phyloP scores from a whole-genome alignment of 352 stramenopile species.

The Phytopythium mirpurense region DNA sequence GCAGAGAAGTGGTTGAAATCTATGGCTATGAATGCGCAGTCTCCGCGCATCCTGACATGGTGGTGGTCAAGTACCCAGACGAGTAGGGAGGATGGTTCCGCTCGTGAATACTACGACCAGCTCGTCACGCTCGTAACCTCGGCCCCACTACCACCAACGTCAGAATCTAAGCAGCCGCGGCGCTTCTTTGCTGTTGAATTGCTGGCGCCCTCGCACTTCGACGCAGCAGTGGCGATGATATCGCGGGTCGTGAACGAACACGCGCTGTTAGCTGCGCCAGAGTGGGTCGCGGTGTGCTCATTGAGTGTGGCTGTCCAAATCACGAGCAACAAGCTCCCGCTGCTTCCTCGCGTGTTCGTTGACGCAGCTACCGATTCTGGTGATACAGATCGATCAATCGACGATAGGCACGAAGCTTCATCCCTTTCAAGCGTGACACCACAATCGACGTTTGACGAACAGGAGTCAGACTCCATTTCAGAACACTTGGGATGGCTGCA shows the following conservation, averaged over 20 bases:
- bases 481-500: not conserved
- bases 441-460: not conserved
- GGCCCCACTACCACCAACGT: not conserved
- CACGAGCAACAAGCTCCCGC: conserved; percentile 20
- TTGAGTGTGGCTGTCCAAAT: conserved; percentile 23
- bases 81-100: not conserved
- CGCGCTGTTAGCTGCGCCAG: conserved; percentile 34
- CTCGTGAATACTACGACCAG: not conserved
- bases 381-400: not conserved
- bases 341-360: conserved; percentile 17
- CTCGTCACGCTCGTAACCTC: not conserved
- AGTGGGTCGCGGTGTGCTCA: conserved; percentile 42
- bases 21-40: not conserved
- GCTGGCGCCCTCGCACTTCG: conserved; percentile 17
- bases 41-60: not conserved
- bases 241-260: conserved; percentile 52
- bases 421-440: not conserved
- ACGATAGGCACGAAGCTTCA: not conserved
- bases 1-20: not conserved
- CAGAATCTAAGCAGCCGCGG: not conserved
- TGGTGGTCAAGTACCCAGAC: not conserved
- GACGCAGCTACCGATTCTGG: not conserved
- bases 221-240: conserved; percentile 27
- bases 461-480: not conserved
- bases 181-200: conserved; percentile 35